These are phyloP conservation scores for Piromyces sp. DNA, from an alignment of 192 early-diverging fungal species.

Conservation along the genomic window DNA sequence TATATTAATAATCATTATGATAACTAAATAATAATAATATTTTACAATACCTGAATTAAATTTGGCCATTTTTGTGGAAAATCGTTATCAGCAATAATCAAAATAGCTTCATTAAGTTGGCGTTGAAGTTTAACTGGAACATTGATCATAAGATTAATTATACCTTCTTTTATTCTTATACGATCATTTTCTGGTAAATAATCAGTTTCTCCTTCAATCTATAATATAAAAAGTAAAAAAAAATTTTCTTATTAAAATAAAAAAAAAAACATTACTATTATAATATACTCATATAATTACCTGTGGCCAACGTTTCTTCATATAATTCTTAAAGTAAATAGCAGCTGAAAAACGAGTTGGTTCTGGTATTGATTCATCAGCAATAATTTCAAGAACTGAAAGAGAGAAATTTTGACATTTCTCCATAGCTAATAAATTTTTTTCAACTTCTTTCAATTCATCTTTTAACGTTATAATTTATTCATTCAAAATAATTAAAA, in stretches of 20 bases:
- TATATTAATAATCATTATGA: too few species aligned
- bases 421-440: not conserved
- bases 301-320: constrained; percentile 69
- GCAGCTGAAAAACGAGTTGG: constrained; percentile 50
- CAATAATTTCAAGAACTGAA: not conserved
- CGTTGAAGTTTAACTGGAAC: constrained; percentile 61
- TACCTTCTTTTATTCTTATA: constrained; percentile 56
- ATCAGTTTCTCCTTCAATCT: constrained; percentile 30
- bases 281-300: constrained; percentile 2
- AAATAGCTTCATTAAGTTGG: constrained; percentile 82
- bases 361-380: not conserved
- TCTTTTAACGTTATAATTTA: not conserved
- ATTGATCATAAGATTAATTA: constrained; percentile 73
- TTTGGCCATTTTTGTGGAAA: constrained; percentile 80
- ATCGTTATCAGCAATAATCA: constrained; percentile 78
- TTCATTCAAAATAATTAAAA: too few species aligned
- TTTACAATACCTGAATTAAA: constrained; percentile 51
- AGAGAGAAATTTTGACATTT: not conserved
- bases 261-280: not conserved
- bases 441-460: not conserved
- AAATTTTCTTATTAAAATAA: too few species aligned
- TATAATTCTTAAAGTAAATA: constrained; percentile 92
- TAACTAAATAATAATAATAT: too few species aligned
- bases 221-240: too few species aligned
- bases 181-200: constrained; percentile 47